Evolutionary conservation across 306 rosid genomes (phyloP), one percentile per base, ranked within the genome.

Genomic region (Leucaena leucocephala): DNA sequence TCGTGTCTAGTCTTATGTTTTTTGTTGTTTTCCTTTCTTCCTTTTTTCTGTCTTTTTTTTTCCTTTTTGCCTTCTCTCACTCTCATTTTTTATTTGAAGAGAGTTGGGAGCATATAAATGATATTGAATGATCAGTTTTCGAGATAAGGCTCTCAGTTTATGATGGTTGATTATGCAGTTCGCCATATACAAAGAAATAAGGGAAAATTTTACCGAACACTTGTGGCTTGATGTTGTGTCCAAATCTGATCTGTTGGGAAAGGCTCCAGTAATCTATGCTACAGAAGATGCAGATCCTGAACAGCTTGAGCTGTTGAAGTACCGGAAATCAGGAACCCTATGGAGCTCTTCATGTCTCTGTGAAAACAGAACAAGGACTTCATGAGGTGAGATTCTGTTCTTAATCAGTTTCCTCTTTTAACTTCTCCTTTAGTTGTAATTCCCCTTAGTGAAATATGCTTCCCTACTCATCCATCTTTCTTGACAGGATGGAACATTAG

Each of bases 221-320:
- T 80, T 92, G 43, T 95, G 98, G 98, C 87, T 95, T 38, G 90
- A 95, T 83, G 98, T 83, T 58, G 98, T 95, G 77, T 92, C 97
- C 46, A 95, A 95, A 86, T 87, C 88, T 54, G 98, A 92, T 90
- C 88, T 95, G 72, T 76, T 91, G 79, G 80, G 78, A 82, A 69
- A 83, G 54, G 83, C 94, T 86, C 91, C 98, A 11, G 93, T 91
- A 80, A 44, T 88, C 66, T 92, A 88, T 80, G 84, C 88, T 71
- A 92, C 97, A 1, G 98, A 95, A 7, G 75, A 83, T 35, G 82
- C 68, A 27, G 64, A 62, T 70, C 83, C 78, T 68, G 61, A 79
- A 34, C 89, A 89, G 79, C 76, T 46, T 59, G 89, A 89, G 82
- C 85, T 92, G 46, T 83, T 69, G 58, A 83, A 84, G 52, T 95